These are phyloP conservation scores for Pneumocystis oryctolagi DNA, from an alignment of 1,139 yeast species.

Conservation along the genomic window DNA sequence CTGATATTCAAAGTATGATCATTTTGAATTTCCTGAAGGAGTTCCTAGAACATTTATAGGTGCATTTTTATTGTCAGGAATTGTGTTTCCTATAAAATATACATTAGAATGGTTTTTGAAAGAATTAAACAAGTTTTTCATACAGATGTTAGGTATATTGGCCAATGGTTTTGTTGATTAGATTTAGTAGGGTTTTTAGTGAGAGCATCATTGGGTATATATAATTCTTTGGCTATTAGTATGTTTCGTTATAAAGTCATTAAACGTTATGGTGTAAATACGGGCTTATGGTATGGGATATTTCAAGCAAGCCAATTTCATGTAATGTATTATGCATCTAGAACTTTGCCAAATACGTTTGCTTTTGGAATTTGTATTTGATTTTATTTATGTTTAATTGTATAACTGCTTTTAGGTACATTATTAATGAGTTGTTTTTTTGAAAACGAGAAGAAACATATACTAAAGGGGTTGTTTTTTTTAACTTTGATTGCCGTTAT, in stretches of 20 bases:
- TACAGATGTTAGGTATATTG: constrained; percentile 22
- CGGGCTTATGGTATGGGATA: constrained; percentile 40
- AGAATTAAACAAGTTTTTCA: constrained; percentile 2
- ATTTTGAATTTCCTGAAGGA: constrained; percentile 65
- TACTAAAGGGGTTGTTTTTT: constrained; percentile 35
- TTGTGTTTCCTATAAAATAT: not conserved
- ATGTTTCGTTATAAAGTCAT: constrained; percentile 18
- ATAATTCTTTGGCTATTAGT: constrained; percentile 22
- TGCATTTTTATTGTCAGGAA: constrained; percentile 38
- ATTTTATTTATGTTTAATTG: constrained; percentile 35
- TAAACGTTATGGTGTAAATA: constrained; percentile 11
- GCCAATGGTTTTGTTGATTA: not conserved
- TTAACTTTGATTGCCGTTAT: constrained; percentile 51
- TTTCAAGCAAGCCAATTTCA: constrained; percentile 63
- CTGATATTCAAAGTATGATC: constrained; percentile 42
- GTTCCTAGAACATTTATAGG: constrained; percentile 82
- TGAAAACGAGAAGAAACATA: not conserved
- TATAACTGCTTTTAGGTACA: constrained; percentile 15
- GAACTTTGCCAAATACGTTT: constrained; percentile 76
- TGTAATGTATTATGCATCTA: constrained; percentile 54
- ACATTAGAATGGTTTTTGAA: not conserved
- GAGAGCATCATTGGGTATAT: constrained; percentile 23
- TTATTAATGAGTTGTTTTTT: constrained; percentile 10
- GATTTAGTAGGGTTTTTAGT: constrained; percentile 20
- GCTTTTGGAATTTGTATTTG: constrained; percentile 58